Evolutionary conservation across 2,329 filamentous ascomycete genomes (phyloP).

Genomic region (Phaeoacremonium minimum): DNA sequence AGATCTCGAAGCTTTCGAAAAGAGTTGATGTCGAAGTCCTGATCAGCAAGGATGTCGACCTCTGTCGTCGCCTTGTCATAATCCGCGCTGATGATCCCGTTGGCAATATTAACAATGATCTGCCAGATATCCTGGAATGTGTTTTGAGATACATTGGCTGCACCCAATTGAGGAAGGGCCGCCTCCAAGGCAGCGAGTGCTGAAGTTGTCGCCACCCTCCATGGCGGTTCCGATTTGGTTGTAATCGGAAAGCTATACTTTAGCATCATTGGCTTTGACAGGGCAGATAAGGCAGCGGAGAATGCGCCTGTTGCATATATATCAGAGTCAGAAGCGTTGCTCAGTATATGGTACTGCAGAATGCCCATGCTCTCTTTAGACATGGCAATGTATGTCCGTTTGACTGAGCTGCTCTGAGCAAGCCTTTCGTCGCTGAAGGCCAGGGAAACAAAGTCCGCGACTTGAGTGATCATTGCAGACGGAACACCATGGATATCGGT

Average conservation of each 20-base stretch:
- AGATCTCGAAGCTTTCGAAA: conserved; percentile 67
- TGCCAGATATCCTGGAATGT: conserved; percentile 64
- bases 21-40: conserved; percentile 74
- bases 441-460: conserved; percentile 67
- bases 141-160: conserved; percentile 36
- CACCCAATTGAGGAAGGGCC: conserved; percentile 57
- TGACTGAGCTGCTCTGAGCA: conserved; percentile 27
- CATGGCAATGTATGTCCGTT: conserved; percentile 85
- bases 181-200: conserved; percentile 64
- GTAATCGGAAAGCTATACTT: conserved; percentile 77
- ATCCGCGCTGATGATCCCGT: conserved; percentile 66
- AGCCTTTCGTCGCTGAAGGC: conserved; percentile 48
- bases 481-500: conserved; percentile 63
- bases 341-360: conserved; percentile 55
- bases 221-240: conserved; percentile 68
- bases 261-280: conserved; percentile 66
- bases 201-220: conserved; percentile 74
- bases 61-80: conserved; percentile 40
- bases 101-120: conserved; percentile 58
- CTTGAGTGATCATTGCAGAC: conserved; percentile 62
- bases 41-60: conserved; percentile 58
- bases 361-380: conserved; percentile 77
- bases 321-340: conserved; percentile 57
- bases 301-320: conserved; percentile 69
- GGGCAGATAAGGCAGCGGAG: conserved; percentile 57